These are phyloP conservation scores for Lichtheimia ornata DNA, from an alignment of 371 early-diverging fungal species.

Conservation along the genomic window DNA sequence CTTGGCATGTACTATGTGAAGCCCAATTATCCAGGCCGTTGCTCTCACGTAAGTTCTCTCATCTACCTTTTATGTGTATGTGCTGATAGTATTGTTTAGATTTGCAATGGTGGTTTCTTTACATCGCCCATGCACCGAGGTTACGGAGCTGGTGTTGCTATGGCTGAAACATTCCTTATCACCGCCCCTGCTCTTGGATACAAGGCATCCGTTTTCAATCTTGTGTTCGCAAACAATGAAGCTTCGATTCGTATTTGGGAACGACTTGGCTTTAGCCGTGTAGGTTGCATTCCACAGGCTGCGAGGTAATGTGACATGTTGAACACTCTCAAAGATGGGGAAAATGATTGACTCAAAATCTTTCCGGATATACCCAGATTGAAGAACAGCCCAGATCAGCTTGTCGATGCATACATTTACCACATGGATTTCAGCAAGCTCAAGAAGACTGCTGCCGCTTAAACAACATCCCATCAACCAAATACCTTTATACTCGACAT, in stretches of 20 bases:
- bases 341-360: background rate
- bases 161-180: slow-evolving; percentile 68
- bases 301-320: slow-evolving; percentile 40
- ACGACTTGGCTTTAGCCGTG: slow-evolving; percentile 65
- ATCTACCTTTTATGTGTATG: background rate
- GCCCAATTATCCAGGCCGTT: slow-evolving; percentile 75
- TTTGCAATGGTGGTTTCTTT: slow-evolving; percentile 82
- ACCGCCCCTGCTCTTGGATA: slow-evolving; percentile 73
- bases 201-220: slow-evolving; percentile 77
- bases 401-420: slow-evolving; percentile 74
- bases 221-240: slow-evolving; percentile 74
- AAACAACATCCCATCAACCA: too few species aligned
- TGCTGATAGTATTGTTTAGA: slow-evolving; percentile 23
- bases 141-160: slow-evolving; percentile 63
- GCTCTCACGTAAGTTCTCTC: slow-evolving; percentile 51
- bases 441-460: too few species aligned
- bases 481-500: too few species aligned
- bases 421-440: slow-evolving; percentile 65
- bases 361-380: slow-evolving; percentile 22
- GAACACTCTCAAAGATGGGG: background rate
- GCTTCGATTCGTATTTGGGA: slow-evolving; percentile 70
- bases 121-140: slow-evolving; percentile 54
- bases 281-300: slow-evolving; percentile 70
- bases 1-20: slow-evolving; percentile 78
- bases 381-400: slow-evolving; percentile 50